These are phyloP conservation scores for Bryum argenteum DNA, from an alignment of 225 moss, liverwort and hornwort species.

Conservation along the genomic window DNA sequence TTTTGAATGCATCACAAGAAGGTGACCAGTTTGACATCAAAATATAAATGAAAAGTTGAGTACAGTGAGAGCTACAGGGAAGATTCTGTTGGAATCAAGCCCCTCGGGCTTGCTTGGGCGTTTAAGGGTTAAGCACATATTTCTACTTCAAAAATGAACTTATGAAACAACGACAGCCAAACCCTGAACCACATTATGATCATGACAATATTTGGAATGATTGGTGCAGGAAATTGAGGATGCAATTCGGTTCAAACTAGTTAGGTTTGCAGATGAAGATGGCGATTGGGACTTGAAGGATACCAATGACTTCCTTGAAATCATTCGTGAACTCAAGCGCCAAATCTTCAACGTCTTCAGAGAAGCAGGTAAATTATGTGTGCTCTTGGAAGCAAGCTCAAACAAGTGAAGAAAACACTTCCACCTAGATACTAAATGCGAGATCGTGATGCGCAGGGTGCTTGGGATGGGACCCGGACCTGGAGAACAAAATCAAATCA, in stretches of 20 bases:
- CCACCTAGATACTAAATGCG: neutral
- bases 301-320: constrained; percentile 66
- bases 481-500: constrained; percentile 61
- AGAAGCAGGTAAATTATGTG: constrained; percentile 93
- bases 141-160: too few species aligned
- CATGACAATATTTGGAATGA: fast-evolving
- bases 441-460: constrained; percentile 46
- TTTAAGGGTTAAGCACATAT: too few species aligned
- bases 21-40: too few species aligned
- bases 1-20: too few species aligned
- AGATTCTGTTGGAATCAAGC: too few species aligned
- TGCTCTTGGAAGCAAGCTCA: too few species aligned
- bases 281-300: constrained; percentile 48
- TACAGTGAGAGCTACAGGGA: too few species aligned
- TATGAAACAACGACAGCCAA: too few species aligned
- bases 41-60: too few species aligned
- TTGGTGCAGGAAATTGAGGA: constrained; percentile 58
- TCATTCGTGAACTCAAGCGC: constrained; percentile 69
- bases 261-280: constrained; percentile 49
- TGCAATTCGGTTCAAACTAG: constrained; percentile 59
- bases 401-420: too few species aligned
- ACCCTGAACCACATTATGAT: neutral
- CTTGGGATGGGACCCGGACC: constrained; percentile 67
- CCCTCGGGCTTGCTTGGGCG: too few species aligned
- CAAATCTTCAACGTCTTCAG: constrained; percentile 73